phyloP scores from a whole-genome alignment of 768 basidiomycete species.

The Podaxis rugospora region DNA sequence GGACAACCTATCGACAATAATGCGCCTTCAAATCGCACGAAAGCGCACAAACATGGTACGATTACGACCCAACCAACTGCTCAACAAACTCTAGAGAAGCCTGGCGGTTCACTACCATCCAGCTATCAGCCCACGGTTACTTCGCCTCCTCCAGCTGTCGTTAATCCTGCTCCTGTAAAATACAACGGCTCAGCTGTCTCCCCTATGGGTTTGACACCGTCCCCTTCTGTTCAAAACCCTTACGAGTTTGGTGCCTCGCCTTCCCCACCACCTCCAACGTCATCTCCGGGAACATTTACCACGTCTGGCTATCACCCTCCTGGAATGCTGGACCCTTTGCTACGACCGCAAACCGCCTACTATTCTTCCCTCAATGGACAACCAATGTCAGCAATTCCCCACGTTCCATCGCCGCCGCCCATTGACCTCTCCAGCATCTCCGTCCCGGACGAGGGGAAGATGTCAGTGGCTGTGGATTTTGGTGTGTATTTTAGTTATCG shows the following conservation, averaged over 20 bases:
- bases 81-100: conserved; percentile 37
- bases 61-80: conserved; percentile 50
- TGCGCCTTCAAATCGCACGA: conserved; percentile 21
- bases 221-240: conserved; percentile 31
- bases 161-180: conserved; percentile 21
- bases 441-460: conserved; percentile 61
- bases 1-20: conserved; percentile 38
- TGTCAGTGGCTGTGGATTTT: conserved; percentile 82
- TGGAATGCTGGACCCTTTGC: conserved; percentile 21
- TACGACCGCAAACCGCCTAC: conserved; percentile 28
- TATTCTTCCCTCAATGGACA: conserved; percentile 16
- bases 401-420: conserved; percentile 19
- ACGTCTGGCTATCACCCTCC: conserved; percentile 19
- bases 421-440: conserved; percentile 18
- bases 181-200: conserved; percentile 19
- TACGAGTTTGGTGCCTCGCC: conserved; percentile 24
- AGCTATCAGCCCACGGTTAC: conserved; percentile 36
- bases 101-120: conserved; percentile 13
- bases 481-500: conserved; percentile 37
- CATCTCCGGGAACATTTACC: conserved; percentile 16
- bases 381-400: conserved; percentile 20
- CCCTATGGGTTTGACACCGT: conserved; percentile 32
- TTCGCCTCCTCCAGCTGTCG: conserved; percentile 39
- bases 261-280: conserved; percentile 14
- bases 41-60: conserved; percentile 22